Conservation (phyloP, 1,284 basidiomycete genomes). For the Leccinum fuscescens region DNA sequence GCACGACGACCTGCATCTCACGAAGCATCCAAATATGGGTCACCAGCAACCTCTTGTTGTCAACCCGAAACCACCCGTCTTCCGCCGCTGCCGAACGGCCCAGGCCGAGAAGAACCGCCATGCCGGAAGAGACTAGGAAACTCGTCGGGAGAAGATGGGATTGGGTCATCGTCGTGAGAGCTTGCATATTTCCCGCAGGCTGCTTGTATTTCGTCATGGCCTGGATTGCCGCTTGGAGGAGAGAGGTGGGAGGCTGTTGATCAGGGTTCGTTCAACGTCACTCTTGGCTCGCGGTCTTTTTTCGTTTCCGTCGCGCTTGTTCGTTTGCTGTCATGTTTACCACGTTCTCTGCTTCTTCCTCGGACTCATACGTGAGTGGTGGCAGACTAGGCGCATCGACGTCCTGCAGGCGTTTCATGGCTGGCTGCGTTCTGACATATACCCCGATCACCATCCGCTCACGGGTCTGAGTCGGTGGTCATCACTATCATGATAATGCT, state of each 20-base stretch:
- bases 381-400: neutral
- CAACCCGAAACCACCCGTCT: conserved; percentile 1
- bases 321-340: neutral
- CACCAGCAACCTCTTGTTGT: conserved; percentile 62
- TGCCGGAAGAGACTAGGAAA: conserved; percentile 46
- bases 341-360: neutral
- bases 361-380: neutral
- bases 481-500: neutral
- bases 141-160: conserved; percentile 57
- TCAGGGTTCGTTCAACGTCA: neutral
- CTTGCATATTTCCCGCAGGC: conserved; percentile 69
- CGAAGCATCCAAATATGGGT: conserved; percentile 81
- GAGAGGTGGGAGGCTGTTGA: conserved; percentile 43
- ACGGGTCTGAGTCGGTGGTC: neutral
- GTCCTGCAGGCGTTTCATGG: neutral
- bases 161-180: conserved; percentile 64
- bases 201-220: conserved; percentile 76
- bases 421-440: neutral
- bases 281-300: neutral
- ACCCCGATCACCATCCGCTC: neutral
- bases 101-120: conserved; percentile 30
- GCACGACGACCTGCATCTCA: conserved; percentile 74
- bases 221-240: conserved; percentile 55
- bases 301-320: neutral
- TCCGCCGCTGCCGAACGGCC: conserved; percentile 16